Base-by-base conservation (phyloP, 371 early-diverging fungal genomes). In the Phascolomyces articulosus region DNA sequence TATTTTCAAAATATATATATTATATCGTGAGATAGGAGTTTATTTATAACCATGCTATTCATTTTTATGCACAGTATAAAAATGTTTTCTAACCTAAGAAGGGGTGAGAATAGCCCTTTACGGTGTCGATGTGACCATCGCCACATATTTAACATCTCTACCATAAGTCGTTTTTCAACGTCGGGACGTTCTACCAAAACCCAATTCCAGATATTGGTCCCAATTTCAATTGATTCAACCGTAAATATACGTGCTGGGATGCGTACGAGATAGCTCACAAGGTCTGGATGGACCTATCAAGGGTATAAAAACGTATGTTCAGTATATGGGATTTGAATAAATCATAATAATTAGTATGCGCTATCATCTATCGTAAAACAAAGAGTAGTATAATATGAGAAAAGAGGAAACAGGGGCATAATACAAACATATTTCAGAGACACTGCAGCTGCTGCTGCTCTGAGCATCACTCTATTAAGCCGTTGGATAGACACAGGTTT, bases 161-260 rank as follows among this genome's bases (percentile, higher is more conserved):
- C 83, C 87, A 96, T 90, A 47, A 97, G 72, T 18, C 91, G 78
- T 21, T 87, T 82, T 67, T 91, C 92, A 16, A 90, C 71, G 11
- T 88, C 90, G 0, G 94, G 86, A 28, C 91, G 83, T 60, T 93
- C 88, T 4, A 90, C 85, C 34, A 95, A 84, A 41, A 98, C 76
- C 91, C 92, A 93, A 38, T 86, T 91, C 97, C 97, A 98, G 4
- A 93, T 90, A n/a, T 87, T 82, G 0, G 89, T 85, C 21, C 91
- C 92, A 15, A 92, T 85, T 55, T 92, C 92, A 74, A 98, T 74
- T 13, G 91, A 84, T 40, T 88, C 85, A 2, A 90, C 85, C 15
- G 90, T 87, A 65, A 96, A 97, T 48, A 90, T 65, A 18, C 88
- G 82, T 18, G 95, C 84, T 1, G 97, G 96, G 49, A 94, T 91